A percentile compares a stretch with the other conserved stretches of the same genome.
Evolutionary conservation across 2,329 filamentous ascomycete genomes (phyloP).

Genomic region (Myrmaecium sp.): DNA sequence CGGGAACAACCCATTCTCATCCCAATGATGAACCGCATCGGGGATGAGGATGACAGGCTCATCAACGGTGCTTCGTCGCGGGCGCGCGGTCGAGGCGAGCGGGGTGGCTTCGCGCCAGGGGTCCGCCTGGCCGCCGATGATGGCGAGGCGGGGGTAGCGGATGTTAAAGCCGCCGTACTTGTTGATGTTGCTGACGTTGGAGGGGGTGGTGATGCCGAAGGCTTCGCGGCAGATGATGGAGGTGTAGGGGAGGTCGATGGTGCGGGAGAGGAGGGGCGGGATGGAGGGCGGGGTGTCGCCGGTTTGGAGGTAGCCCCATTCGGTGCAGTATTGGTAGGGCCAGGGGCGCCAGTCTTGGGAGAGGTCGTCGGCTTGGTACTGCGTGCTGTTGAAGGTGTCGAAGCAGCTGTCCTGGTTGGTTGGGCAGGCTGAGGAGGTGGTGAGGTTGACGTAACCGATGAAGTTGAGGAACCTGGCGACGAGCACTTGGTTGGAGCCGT

Average conservation of each 20-base stretch:
- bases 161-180: slow-evolving; percentile 59
- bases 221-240: slow-evolving; percentile 45
- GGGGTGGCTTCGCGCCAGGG: slow-evolving; percentile 64
- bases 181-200: slow-evolving; percentile 53
- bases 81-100: slow-evolving; percentile 44
- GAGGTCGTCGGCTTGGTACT: slow-evolving; percentile 28
- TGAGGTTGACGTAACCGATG: slow-evolving; percentile 36
- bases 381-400: slow-evolving; percentile 28
- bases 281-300: slow-evolving; percentile 49
- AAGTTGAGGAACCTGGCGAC: slow-evolving; percentile 39
- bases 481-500: slow-evolving; percentile 23
- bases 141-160: slow-evolving; percentile 56
- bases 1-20: slow-evolving; percentile 49
- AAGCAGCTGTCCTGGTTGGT: slow-evolving; percentile 36
- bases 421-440: slow-evolving; percentile 23
- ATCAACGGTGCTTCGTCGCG: slow-evolving; percentile 40
- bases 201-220: slow-evolving; percentile 50
- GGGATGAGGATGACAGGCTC: slow-evolving; percentile 60
- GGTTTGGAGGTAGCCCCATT: slow-evolving; percentile 65
- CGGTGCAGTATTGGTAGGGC: slow-evolving; percentile 40
- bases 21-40: slow-evolving; percentile 69
- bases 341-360: slow-evolving; percentile 32
- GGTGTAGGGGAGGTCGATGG: slow-evolving; percentile 45
- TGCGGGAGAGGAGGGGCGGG: slow-evolving; percentile 55
- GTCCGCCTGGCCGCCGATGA: slow-evolving; percentile 62